Percentiles rank a stretch among this genome's conserved stretches.
These are phyloP conservation scores for Gossypium anomalum DNA, from an alignment of 345 rosid genomes.

Conservation along the genomic window DNA sequence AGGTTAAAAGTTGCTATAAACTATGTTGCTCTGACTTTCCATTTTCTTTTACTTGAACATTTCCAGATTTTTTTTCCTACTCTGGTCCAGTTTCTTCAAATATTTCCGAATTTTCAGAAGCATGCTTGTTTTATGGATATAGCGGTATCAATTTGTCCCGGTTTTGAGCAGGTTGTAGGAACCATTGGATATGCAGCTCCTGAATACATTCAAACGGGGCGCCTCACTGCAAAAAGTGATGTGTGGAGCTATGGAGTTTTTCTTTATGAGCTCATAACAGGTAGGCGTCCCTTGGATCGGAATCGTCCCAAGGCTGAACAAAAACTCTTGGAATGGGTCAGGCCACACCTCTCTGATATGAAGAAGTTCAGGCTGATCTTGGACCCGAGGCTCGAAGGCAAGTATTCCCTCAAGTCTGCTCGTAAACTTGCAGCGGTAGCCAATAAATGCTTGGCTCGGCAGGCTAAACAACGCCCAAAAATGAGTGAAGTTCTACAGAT, in stretches of 20 bases:
- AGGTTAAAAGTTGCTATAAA: conserved; percentile 16
- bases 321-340: conserved; percentile 88
- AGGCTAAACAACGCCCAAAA: conserved; percentile 64
- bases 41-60: neutral
- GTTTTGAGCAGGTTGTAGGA: conserved; percentile 63
- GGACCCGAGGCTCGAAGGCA: conserved; percentile 81
- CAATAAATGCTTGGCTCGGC: conserved; percentile 63
- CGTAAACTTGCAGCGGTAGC: conserved; percentile 77
- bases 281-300: conserved; percentile 72
- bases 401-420: conserved; percentile 55
- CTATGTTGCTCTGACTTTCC: neutral
- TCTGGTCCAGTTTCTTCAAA: neutral
- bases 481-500: conserved; percentile 76
- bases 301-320: conserved; percentile 84
- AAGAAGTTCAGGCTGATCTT: conserved; percentile 68
- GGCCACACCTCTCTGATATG: conserved; percentile 63
- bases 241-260: conserved; percentile 93
- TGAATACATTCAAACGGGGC: conserved; percentile 82
- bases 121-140: conserved; percentile 1
- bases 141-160: neutral
- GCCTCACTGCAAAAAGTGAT: conserved; percentile 71
- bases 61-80: neutral
- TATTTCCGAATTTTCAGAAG: neutral
- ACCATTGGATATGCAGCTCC: conserved; percentile 98
- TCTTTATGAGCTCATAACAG: conserved; percentile 87